These are phyloP conservation scores for Flammula alnicola DNA, from an alignment of 1,284 basidiomycete species.

Conservation along the genomic window DNA sequence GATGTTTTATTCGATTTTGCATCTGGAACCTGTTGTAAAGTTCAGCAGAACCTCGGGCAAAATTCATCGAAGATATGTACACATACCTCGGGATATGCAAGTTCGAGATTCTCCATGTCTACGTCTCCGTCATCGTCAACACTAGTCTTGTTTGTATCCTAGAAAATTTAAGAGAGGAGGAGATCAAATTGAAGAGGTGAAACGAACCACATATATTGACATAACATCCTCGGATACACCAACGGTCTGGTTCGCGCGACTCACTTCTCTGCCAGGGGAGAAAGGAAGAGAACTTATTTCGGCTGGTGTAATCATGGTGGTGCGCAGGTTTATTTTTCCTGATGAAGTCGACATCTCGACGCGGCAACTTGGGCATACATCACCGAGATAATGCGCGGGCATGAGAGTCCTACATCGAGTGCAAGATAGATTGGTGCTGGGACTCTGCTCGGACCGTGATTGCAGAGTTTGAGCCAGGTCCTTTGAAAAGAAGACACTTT, in stretches of 20 bases:
- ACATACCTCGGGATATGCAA: constrained; percentile 18
- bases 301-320: constrained; percentile 1
- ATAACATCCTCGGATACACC: too few relatives aligned
- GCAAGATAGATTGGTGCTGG: not conserved
- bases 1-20: too few relatives aligned
- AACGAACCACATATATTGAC: too few relatives aligned
- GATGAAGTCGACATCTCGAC: not conserved
- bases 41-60: not conserved
- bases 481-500: too few relatives aligned
- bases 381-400: constrained; percentile 3
- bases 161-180: not conserved
- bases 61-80: not conserved
- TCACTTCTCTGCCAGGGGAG: too few relatives aligned
- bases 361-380: constrained; percentile 12
- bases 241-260: too few relatives aligned
- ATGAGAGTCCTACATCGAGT: constrained; percentile 5
- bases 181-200: not conserved
- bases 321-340: not conserved
- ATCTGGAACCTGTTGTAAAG: not conserved
- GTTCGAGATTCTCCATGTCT: constrained; percentile 10
- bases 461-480: too few relatives aligned
- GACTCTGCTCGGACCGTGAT: too few relatives aligned
- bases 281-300: not conserved
- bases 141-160: not conserved
- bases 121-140: constrained; percentile 5